Evolutionary conservation across 371 early-diverging fungal genomes (phyloP).

Genomic region (Mortierella sp.): DNA sequence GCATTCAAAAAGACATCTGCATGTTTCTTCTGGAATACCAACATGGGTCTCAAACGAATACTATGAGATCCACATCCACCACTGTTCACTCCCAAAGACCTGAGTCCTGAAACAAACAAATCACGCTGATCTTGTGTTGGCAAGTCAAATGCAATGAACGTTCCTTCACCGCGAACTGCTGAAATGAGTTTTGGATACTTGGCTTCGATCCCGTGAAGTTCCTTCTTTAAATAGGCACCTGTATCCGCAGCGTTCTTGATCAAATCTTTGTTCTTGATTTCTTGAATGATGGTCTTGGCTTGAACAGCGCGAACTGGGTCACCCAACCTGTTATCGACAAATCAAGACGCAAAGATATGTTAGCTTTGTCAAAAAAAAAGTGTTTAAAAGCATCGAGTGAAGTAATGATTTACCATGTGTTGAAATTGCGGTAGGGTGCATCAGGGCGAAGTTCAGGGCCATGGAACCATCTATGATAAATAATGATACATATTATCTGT

Average conservation of each 20-base stretch:
- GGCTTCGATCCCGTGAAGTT: constrained; percentile 60
- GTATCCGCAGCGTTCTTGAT: constrained; percentile 66
- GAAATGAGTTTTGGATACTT: constrained; percentile 58
- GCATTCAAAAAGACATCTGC: constrained; percentile 78
- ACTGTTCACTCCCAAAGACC: constrained; percentile 75
- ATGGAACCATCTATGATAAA: constrained; percentile 63
- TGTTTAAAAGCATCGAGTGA: background rate
- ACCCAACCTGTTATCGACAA: constrained; percentile 62
- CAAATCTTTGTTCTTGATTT: constrained; percentile 68
- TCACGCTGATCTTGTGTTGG: constrained; percentile 63
- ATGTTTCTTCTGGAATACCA: constrained; percentile 77
- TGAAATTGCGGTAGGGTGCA: constrained; percentile 77
- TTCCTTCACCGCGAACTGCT: constrained; percentile 75
- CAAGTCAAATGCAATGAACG: constrained; percentile 81
- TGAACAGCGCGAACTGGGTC: constrained; percentile 79
- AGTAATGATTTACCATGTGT: constrained; percentile 66
- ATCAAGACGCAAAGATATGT: background rate
- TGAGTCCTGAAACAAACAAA: constrained; percentile 67
- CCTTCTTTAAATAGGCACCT: constrained; percentile 67
- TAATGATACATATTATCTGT: background rate
- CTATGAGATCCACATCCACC: constrained; percentile 77
- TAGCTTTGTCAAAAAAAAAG: background rate
- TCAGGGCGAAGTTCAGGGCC: constrained; percentile 67
- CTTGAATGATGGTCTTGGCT: constrained; percentile 74
- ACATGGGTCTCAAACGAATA: constrained; percentile 80